Percentiles rank a stretch among this genome's conserved stretches.
Conservation (phyloP, 495 filamentous ascomycete species). For the Pseudomonodictys pantanalensis region DNA sequence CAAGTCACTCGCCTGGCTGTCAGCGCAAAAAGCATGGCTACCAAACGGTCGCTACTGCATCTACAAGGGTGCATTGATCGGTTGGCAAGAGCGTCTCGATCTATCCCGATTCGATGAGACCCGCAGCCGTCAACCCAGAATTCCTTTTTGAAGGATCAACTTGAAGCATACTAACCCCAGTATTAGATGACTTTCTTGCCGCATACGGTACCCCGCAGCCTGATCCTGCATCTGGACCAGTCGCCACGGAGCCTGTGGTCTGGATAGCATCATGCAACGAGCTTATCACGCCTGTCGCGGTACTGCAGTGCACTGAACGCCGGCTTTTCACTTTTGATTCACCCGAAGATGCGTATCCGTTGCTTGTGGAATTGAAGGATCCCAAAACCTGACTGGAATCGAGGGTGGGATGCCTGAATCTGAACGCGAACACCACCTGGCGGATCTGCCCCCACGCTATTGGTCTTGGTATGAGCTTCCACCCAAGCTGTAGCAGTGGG, state of each 20-base stretch:
- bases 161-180: not conserved
- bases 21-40: not conserved
- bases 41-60: not conserved
- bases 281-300: constrained; percentile 20
- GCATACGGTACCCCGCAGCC: constrained; percentile 10
- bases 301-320: constrained; percentile 26
- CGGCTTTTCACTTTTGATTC: constrained; percentile 19
- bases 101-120: not conserved
- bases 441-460: not conserved
- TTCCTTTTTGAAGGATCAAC: not conserved
- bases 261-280: constrained; percentile 26
- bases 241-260: constrained; percentile 10
- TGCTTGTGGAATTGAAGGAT: constrained; percentile 34
- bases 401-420: constrained; percentile 19
- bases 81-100: not conserved
- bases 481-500: not conserved
- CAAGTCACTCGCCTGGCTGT: not conserved
- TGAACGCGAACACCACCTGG: constrained; percentile 31
- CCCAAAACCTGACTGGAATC: constrained; percentile 32
- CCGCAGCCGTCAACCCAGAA: constrained; percentile 4
- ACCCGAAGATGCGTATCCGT: constrained; percentile 5
- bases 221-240: constrained; percentile 9
- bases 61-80: not conserved
- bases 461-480: constrained; percentile 18
- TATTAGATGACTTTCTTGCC: constrained; percentile 4